Evolutionary conservation across 2,329 filamentous ascomycete species (phyloP), one percentile per base, ranked within the genome.

Genomic region (Sporothrix phasma): DNA sequence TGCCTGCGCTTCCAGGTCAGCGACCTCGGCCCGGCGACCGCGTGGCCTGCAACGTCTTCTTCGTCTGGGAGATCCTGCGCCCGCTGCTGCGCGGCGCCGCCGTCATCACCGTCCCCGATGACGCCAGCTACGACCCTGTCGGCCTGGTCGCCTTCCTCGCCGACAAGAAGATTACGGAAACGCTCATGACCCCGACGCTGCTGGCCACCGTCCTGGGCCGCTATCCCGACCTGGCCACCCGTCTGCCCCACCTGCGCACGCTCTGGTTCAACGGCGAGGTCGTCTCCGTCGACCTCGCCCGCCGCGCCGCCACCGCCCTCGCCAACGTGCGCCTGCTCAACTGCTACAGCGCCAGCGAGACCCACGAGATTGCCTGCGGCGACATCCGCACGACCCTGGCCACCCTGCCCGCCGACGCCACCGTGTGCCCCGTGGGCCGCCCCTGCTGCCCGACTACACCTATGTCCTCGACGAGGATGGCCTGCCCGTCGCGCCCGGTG

Each of bases 11-110:
- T 92, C 70, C 78, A 76, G 10, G 74, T 92, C 58, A 88, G 85
- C 68, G 86, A 92, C 72, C 77, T 90, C 2, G 75, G 81, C 19
- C 86, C 0, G 88, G 88, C 17, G 89, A 92, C 69, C 83, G 89
- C 6, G 88, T 92, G 11, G 89, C 89, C n/a, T 92, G 89, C 76
- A 93, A 92, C 77, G 89, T 92, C 65, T 93, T 92, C 74, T 93
- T 93, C 72, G 81, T 92, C 54, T 93, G 89, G 89, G 89, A 93
- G 73, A 92, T 92, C 64, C 74, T 93, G 63, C 87, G 89, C 5
- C 89, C 89, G 8, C 78, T 93, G 51, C 73, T 93, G 63, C 83
- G 89, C 63, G 89, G 89, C 69, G 89, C 88, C 2, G 90, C 89
- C 0, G 87, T 90, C 4, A 82, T 92, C 24, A 83, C 87, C 3